Conservation (phyloP, 2,329 filamentous ascomycete genomes). For the Botryotinia globosa region DNA sequence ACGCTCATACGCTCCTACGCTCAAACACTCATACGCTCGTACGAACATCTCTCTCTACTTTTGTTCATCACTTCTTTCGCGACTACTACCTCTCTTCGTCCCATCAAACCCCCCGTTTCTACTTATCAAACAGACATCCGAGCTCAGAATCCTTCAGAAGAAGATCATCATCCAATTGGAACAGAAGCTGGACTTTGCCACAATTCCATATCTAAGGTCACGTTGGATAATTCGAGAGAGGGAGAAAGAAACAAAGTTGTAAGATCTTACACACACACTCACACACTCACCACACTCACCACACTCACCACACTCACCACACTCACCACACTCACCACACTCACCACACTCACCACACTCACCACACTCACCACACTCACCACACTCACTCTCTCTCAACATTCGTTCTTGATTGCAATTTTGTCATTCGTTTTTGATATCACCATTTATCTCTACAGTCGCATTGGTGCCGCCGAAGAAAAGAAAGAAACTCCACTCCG, state of each 20-base stretch:
- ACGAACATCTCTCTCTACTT: neutral
- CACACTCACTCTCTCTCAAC: neutral
- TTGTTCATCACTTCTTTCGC: neutral
- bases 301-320: neutral
- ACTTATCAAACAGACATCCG: neutral
- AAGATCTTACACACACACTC: neutral
- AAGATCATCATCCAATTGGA: neutral
- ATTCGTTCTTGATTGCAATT: conserved; percentile 1
- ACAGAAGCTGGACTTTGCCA: neutral
- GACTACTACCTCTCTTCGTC: neutral
- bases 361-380: neutral
- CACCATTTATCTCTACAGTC: neutral
- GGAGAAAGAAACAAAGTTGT: neutral
- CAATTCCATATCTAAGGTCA: neutral
- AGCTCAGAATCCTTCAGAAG: neutral
- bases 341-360: neutral
- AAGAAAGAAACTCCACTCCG: neutral
- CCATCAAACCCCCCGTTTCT: neutral
- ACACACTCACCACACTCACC: neutral
- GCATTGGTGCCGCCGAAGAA: neutral
- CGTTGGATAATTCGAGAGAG: neutral
- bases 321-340: neutral
- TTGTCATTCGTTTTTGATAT: neutral
- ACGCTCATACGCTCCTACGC: neutral
- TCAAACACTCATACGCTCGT: neutral